Evolutionary conservation across 352 stramenopile species (phyloP).

Genomic region (Phytophthora tentaculata): DNA sequence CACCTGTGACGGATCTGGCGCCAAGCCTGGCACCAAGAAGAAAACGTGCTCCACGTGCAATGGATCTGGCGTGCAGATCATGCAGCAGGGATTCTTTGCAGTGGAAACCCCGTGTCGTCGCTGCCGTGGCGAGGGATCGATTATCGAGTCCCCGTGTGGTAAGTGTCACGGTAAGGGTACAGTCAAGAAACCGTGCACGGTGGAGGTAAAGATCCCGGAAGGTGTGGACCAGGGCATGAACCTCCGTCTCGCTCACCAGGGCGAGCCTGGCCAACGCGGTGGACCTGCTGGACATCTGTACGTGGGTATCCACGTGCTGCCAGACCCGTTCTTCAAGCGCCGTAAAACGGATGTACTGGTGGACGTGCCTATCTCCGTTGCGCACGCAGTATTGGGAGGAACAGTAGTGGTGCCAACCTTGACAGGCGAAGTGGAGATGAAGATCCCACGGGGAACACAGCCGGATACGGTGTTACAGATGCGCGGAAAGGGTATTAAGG

Average conservation of each 20-base stretch:
- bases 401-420: slow-evolving; percentile 97
- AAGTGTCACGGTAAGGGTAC: slow-evolving; percentile 82
- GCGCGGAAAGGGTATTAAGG: slow-evolving; percentile 96
- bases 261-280: slow-evolving; percentile 85
- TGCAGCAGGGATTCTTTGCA: slow-evolving; percentile 91
- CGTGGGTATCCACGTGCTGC: slow-evolving; percentile 94
- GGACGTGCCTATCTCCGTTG: slow-evolving; percentile 93
- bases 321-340: slow-evolving; percentile 96
- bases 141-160: slow-evolving; percentile 85
- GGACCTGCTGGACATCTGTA: slow-evolving; percentile 94
- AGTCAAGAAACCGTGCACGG: slow-evolving; percentile 91
- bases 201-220: slow-evolving; percentile 94
- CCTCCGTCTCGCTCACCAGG: slow-evolving; percentile 93
- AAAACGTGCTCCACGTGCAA: slow-evolving; percentile 84
- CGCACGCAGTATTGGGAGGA: slow-evolving; percentile 93
- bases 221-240: slow-evolving; percentile 97
- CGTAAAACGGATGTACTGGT: slow-evolving; percentile 95
- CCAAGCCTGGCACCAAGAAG: slow-evolving; percentile 84
- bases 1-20: slow-evolving; percentile 79
- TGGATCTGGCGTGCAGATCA: slow-evolving; percentile 85
- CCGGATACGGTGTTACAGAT: slow-evolving; percentile 96
- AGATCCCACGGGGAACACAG: slow-evolving; percentile 95
- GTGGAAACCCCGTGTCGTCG: slow-evolving; percentile 88
- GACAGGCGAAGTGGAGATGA: slow-evolving; percentile 97
- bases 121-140: slow-evolving; percentile 79